Conservation (phyloP, 768 basidiomycete genomes). For the Lactarius hatsudake region DNA sequence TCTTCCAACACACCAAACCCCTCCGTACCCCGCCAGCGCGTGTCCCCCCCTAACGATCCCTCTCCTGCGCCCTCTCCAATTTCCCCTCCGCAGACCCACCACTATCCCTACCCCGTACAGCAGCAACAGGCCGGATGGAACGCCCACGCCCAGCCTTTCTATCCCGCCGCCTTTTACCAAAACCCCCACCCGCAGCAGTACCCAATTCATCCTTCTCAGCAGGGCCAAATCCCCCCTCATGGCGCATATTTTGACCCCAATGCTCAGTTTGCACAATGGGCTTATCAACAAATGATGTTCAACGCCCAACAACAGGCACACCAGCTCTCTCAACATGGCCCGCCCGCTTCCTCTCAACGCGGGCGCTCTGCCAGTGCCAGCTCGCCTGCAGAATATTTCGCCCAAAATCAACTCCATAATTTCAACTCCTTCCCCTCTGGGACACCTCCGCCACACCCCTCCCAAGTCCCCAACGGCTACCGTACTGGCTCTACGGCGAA, state of each 20-base stretch:
- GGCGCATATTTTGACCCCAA: slow-evolving; percentile 74
- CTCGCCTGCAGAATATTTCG: slow-evolving; percentile 52
- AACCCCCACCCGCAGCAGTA: slow-evolving; percentile 62
- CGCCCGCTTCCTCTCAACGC: slow-evolving; percentile 42
- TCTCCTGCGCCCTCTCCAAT: slow-evolving; percentile 34
- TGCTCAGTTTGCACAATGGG: slow-evolving; percentile 80
- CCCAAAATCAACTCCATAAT: slow-evolving; percentile 48
- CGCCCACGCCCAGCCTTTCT: slow-evolving; percentile 68
- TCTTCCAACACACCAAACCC: slow-evolving; percentile 38
- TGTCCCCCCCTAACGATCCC: slow-evolving; percentile 58
- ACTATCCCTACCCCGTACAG: slow-evolving; percentile 68
- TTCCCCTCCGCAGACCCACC: slow-evolving; percentile 39
- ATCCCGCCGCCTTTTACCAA: slow-evolving; percentile 70
- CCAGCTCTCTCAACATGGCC: slow-evolving; percentile 23
- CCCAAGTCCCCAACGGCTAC: slow-evolving; percentile 44
- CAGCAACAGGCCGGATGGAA: slow-evolving; percentile 74
- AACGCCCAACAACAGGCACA: slow-evolving; percentile 41
- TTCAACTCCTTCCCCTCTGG: slow-evolving; percentile 70
- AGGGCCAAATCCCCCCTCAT: slow-evolving; percentile 45
- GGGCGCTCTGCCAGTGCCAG: slow-evolving; percentile 39
- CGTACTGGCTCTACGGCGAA: slow-evolving; percentile 34
- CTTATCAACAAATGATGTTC: slow-evolving; percentile 90
- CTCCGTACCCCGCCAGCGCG: slow-evolving; percentile 51
- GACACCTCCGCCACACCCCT: slow-evolving; percentile 61
- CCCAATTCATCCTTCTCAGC: slow-evolving; percentile 40